Percentiles rank a stretch among this genome's conserved stretches.
Conservation (phyloP, 129 eudicot genomes). For the Flaveria brownii region DNA sequence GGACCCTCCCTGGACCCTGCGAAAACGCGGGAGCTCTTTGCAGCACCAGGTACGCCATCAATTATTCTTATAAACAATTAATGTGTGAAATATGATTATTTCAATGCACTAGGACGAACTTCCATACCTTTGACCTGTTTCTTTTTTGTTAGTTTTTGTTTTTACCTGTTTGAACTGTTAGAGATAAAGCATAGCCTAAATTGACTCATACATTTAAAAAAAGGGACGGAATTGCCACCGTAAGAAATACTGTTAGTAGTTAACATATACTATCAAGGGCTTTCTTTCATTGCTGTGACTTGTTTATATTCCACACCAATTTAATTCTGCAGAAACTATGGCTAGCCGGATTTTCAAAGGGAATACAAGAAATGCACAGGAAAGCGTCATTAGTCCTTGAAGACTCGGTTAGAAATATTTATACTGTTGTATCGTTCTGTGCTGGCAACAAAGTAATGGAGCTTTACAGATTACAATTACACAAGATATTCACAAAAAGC, state of each 20-base stretch:
- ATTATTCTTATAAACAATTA: neutral
- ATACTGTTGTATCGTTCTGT: slow-evolving; percentile 92
- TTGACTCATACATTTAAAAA: neutral
- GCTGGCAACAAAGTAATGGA: slow-evolving; percentile 98
- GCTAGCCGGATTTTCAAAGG: slow-evolving; percentile 98
- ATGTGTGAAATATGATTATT: neutral
- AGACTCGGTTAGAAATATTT: slow-evolving; percentile 89
- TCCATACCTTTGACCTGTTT: neutral
- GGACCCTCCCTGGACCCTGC: too few relatives aligned
- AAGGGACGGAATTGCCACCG: neutral
- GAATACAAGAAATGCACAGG: slow-evolving; percentile 98
- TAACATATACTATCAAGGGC: neutral
- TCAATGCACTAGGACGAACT: neutral
- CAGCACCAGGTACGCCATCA: too few relatives aligned
- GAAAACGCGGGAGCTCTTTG: too few relatives aligned
- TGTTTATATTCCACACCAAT: neutral
- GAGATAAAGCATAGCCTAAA: neutral
- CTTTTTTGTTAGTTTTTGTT: neutral
- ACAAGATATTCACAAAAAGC: slow-evolving; percentile 74
- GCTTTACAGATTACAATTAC: slow-evolving; percentile 74
- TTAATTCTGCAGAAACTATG: slow-evolving; percentile 74
- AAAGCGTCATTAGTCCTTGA: slow-evolving; percentile 96
- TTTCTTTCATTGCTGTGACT: neutral
- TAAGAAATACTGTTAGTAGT: neutral
- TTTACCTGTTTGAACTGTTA: neutral